Evolutionary conservation across 805 yeast genomes (phyloP).

Genomic region (Schizosaccharomyces octosporus): DNA sequence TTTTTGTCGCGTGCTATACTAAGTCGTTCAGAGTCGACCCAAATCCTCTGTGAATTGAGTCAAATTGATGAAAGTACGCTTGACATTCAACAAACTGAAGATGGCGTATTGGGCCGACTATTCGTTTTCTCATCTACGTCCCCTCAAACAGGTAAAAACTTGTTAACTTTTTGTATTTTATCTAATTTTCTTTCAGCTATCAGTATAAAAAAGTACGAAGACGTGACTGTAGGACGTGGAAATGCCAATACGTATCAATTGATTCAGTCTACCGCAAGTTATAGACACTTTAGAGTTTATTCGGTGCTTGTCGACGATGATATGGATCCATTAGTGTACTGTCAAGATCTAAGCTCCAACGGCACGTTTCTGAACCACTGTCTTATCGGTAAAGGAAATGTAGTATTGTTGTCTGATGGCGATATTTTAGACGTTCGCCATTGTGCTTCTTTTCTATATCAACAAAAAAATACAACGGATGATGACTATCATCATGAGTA

Average conservation of each 20-base stretch:
- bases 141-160: background rate
- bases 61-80: background rate
- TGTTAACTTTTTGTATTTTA: no score
- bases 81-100: background rate
- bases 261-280: background rate
- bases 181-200: background rate
- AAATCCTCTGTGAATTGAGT: background rate
- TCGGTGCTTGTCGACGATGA: slow-evolving; percentile 8
- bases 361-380: slow-evolving; percentile 9
- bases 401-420: slow-evolving; percentile 7
- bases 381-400: slow-evolving; percentile 6
- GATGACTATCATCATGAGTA: slow-evolving; percentile 3
- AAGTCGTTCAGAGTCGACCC: background rate
- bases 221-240: background rate
- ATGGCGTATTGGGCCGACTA: background rate
- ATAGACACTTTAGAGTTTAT: slow-evolving; percentile 8
- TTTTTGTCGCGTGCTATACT: background rate
- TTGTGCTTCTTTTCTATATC: slow-evolving; percentile 7
- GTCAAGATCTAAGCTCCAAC: slow-evolving; percentile 9
- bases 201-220: background rate
- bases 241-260: background rate
- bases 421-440: slow-evolving; percentile 8
- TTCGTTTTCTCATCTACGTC: background rate
- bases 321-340: slow-evolving; percentile 8
- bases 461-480: slow-evolving; percentile 4